These are phyloP conservation scores for Lactarius deliciosus DNA, from an alignment of 768 basidiomycete genomes.

Conservation along the genomic window DNA sequence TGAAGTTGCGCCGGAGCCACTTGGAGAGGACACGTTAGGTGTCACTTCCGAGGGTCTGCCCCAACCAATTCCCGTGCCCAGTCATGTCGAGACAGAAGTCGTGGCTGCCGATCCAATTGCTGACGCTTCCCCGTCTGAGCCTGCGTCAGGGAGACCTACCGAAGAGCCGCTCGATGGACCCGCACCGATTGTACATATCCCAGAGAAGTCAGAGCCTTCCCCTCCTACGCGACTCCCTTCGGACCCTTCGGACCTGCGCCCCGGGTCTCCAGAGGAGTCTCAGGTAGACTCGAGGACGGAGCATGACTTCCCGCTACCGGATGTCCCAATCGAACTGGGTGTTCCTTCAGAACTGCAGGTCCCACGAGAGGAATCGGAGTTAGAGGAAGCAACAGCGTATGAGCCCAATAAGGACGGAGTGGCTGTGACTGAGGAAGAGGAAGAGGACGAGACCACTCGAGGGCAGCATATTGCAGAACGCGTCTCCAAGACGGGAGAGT, in stretches of 20 bases:
- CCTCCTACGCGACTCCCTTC: not conserved
- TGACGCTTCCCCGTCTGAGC: not conserved
- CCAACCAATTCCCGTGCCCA: not conserved
- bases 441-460: conserved; percentile 54
- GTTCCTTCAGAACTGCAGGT: not conserved
- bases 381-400: not conserved
- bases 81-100: conserved; percentile 7
- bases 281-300: conserved; percentile 5
- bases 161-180: not conserved
- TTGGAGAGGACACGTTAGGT: conserved; percentile 9
- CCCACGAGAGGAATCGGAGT: conserved; percentile 1
- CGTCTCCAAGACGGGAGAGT: conserved; percentile 60
- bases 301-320: not conserved
- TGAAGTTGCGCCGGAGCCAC: not conserved
- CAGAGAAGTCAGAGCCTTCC: not conserved
- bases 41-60: conserved; percentile 1
- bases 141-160: not conserved
- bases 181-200: not conserved
- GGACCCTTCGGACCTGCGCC: conserved; percentile 15
- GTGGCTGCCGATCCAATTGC: not conserved
- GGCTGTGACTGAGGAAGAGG: conserved; percentile 35
- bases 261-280: conserved; percentile 12
- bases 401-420: conserved; percentile 15
- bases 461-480: conserved; percentile 43
- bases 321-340: not conserved